phyloP scores from a whole-genome alignment of 2,329 filamentous ascomycete species.

The Aspergillus sp. region DNA sequence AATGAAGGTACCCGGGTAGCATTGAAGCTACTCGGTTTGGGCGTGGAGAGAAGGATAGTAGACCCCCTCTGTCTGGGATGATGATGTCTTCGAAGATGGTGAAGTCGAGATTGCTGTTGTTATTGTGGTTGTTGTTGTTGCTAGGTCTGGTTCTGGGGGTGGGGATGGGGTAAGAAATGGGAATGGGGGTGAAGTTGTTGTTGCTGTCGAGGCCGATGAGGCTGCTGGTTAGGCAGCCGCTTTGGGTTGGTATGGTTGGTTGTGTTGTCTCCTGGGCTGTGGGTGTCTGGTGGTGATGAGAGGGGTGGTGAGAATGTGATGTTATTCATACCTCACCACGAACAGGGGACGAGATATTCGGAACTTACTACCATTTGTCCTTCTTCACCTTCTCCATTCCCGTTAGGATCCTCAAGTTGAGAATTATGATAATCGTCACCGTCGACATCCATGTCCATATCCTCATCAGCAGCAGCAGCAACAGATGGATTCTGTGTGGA shows the following conservation, averaged over 20 bases:
- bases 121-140: too few relatives aligned
- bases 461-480: neutral
- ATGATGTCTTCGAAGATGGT: neutral
- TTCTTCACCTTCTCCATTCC: neutral
- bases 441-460: neutral
- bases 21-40: too few relatives aligned
- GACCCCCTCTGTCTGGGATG: neutral
- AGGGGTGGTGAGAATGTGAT: too few relatives aligned
- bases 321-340: too few relatives aligned
- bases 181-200: too few relatives aligned
- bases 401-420: neutral
- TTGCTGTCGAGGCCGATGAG: neutral
- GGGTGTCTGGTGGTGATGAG: too few relatives aligned
- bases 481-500: too few relatives aligned
- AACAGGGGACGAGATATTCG: neutral
- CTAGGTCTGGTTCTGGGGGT: too few relatives aligned
- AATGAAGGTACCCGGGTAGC: too few relatives aligned
- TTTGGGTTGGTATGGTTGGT: neutral
- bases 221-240: neutral
- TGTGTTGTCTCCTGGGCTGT: neutral
- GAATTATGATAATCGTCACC: neutral
- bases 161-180: too few relatives aligned
- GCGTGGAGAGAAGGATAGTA: too few relatives aligned
- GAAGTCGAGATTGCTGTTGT: neutral
- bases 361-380: neutral